Base-by-base conservation (phyloP, 768 basidiomycete species). In the Rhizopogon roseolus region DNA sequence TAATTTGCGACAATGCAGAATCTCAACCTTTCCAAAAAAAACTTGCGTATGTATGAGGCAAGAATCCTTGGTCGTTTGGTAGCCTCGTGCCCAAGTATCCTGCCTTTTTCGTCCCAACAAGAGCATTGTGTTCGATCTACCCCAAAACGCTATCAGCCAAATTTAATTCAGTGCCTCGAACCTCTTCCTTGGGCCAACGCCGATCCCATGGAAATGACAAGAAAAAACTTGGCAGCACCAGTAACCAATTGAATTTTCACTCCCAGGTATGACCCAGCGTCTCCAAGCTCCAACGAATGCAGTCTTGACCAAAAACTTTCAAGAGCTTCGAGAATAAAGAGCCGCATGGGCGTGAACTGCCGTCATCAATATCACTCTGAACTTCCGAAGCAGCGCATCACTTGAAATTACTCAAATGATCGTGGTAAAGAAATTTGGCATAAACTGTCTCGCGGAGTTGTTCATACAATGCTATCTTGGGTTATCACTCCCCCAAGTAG, bases 391-490 rank as follows among this genome's bases (percentile, higher is more conserved):
- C 34, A 36, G 34, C 34, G 8, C 40, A 54, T 51, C 53, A 54
- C 22, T n/a, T 41, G 44, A 39, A 29, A 25, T 14, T 50, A 44
- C 27, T 29, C 42, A 55, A 46, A 52, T 55, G 54, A 57, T 38
- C 29, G 55, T 54, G 59, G 59, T 43, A 53, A 57, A 36, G 34
- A 6, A 14, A 17, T 44, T 54, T 64, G 63, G 60, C 63, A 65
- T 54, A 59, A 57, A 54, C 52, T 63, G 64, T 65, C 44, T 64
- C 64, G 64, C 66, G 64, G 66, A 63, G 58, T 63, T 36, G 34
- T 17, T 9, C 25, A 43, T 7, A 38, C 1, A 13, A 11, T 34
- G 4, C 34, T 34, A 36, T 13, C 34, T 36, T 36, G 11, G 34
- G 34, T 11, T 34, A 34, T 13, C 34, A 13, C 13, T 34, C 42